phyloP scores from a whole-genome alignment of 371 early-diverging fungal genomes.

The Dinochytrium kinnereticum region DNA sequence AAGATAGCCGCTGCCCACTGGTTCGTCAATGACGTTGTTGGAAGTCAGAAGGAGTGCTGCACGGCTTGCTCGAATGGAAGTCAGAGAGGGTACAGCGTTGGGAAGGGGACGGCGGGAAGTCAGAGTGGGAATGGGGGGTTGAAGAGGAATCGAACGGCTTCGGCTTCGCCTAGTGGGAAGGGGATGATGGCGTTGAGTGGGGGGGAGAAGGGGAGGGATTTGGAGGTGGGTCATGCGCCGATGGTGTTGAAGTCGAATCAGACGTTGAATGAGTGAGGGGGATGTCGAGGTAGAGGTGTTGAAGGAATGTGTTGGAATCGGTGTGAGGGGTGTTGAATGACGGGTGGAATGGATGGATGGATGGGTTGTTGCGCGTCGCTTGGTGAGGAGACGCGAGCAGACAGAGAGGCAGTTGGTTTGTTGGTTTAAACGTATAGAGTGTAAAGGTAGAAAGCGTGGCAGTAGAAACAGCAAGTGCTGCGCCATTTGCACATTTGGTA shows the following conservation, averaged over 20 bases:
- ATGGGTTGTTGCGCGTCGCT: too few species aligned
- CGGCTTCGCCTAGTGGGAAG: not conserved
- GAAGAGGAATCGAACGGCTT: not conserved
- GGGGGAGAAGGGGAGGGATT: not conserved
- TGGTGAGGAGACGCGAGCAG: too few species aligned
- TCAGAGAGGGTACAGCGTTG: not conserved
- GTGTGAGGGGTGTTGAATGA: too few species aligned
- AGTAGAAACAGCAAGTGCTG: too few species aligned
- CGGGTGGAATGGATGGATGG: too few species aligned
- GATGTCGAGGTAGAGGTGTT: too few species aligned
- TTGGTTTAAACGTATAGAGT: too few species aligned
- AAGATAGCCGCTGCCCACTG: conserved; percentile 35
- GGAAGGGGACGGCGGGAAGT: not conserved
- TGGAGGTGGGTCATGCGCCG: not conserved
- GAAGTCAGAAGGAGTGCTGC: conserved; percentile 9
- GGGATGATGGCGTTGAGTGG: not conserved
- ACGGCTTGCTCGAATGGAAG: not conserved
- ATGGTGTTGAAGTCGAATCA: conserved; percentile 5
- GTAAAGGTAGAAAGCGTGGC: too few species aligned
- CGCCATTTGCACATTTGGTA: too few species aligned
- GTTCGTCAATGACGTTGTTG: conserved; percentile 39
- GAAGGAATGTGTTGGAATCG: too few species aligned
- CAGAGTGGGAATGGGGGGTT: not conserved
- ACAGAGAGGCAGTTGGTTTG: too few species aligned
- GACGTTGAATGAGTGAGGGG: conserved; percentile 13